Conservation (phyloP, 495 filamentous ascomycete genomes). For the Hypoxylon cercidicola region DNA sequence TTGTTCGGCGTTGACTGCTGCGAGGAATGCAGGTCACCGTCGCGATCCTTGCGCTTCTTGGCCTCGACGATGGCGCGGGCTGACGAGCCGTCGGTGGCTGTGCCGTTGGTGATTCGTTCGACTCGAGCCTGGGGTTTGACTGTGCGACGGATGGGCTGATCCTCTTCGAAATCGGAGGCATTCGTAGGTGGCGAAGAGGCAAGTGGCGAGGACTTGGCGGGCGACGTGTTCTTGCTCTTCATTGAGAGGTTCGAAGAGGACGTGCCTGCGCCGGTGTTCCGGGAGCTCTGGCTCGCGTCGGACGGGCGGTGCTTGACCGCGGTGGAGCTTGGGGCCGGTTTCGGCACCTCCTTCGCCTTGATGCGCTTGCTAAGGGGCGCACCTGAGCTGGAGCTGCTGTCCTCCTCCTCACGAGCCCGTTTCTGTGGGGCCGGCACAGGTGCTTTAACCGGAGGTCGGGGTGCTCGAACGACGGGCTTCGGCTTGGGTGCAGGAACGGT, state of each 20-base stretch:
- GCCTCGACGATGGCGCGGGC: slow-evolving; percentile 22
- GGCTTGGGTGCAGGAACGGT: slow-evolving; percentile 41
- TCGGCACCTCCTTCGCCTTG: slow-evolving; percentile 51
- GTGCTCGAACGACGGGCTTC: slow-evolving; percentile 42
- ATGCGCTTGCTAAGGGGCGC: slow-evolving; percentile 62
- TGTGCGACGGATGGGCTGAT: slow-evolving; percentile 47
- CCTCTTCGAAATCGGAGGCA: slow-evolving; percentile 69
- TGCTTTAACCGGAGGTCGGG: slow-evolving; percentile 43
- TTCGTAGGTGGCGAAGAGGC: slow-evolving; percentile 81
- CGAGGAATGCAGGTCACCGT: slow-evolving; percentile 39
- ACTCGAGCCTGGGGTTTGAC: slow-evolving; percentile 39
- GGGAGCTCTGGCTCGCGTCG: slow-evolving; percentile 59
- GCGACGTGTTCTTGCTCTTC: slow-evolving; percentile 64
- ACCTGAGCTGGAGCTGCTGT: slow-evolving; percentile 62
- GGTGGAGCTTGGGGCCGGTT: slow-evolving; percentile 31
- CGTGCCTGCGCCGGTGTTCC: slow-evolving; percentile 41
- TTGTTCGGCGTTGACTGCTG: slow-evolving; percentile 48
- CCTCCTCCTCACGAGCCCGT: slow-evolving; percentile 56
- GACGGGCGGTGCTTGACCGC: slow-evolving; percentile 53
- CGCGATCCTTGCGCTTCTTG: slow-evolving; percentile 55
- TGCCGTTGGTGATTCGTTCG: slow-evolving; percentile 30
- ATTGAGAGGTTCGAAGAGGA: slow-evolving; percentile 45
- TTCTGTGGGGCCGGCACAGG: slow-evolving; percentile 48
- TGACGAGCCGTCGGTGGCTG: slow-evolving; percentile 30
- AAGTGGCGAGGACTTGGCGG: slow-evolving; percentile 77